A percentile compares a stretch with the other conserved stretches of the same genome.
Conservation (phyloP, 169 alveolate species). For the Babesia bigemina region DNA sequence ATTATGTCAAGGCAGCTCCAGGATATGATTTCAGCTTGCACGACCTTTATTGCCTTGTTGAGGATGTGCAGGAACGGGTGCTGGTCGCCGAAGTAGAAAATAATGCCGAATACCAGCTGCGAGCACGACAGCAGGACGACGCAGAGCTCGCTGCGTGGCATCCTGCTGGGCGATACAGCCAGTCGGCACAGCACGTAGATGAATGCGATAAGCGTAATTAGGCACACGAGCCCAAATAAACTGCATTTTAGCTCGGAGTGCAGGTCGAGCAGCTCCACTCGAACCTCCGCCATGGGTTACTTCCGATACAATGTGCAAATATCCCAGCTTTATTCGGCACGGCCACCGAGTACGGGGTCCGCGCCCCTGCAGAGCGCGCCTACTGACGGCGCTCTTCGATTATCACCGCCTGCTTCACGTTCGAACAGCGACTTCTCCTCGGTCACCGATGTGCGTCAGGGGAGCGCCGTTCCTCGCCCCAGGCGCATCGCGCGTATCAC, state of each 20-base stretch:
- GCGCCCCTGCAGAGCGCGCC: background rate
- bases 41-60: slow-evolving; percentile 64
- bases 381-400: background rate
- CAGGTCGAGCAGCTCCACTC: slow-evolving; percentile 21
- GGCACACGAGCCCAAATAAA: slow-evolving; percentile 53
- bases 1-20: slow-evolving; percentile 55
- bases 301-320: background rate
- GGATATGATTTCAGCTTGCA: slow-evolving; percentile 64
- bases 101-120: slow-evolving; percentile 47
- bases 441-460: slow-evolving; percentile 17
- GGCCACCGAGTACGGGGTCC: slow-evolving; percentile 1
- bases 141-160: slow-evolving; percentile 55
- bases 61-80: slow-evolving; percentile 55
- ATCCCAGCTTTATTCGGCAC: background rate
- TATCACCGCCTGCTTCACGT: background rate
- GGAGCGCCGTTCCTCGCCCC: slow-evolving; percentile 44
- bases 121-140: slow-evolving; percentile 53
- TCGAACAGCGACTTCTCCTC: background rate
- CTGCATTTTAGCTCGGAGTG: slow-evolving; percentile 31
- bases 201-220: slow-evolving; percentile 52
- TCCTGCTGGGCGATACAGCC: slow-evolving; percentile 41
- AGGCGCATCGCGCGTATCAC: slow-evolving; percentile 22
- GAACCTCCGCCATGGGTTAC: slow-evolving; percentile 10
- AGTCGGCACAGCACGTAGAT: slow-evolving; percentile 35
- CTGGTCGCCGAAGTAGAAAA: slow-evolving; percentile 50